Percentiles rank a stretch among this genome's conserved stretches.
phyloP scores from a whole-genome alignment of 345 rosid species.

The Eucalyptus decipiens region DNA sequence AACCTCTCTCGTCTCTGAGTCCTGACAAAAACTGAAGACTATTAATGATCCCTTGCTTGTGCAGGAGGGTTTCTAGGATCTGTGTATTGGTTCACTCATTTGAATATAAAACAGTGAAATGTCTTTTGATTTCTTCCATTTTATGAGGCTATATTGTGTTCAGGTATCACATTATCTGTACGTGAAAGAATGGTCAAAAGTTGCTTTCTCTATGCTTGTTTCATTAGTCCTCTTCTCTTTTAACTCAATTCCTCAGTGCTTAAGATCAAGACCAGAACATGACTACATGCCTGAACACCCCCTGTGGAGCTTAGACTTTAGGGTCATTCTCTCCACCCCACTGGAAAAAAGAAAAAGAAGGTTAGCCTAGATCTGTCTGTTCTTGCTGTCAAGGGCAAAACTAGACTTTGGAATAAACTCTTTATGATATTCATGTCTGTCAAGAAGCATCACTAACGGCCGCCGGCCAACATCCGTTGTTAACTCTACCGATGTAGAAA shows the following conservation, averaged over 20 bases:
- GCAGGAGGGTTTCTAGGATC: background rate
- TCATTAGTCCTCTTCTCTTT: background rate
- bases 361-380: background rate
- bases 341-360: background rate
- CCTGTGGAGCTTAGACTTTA: background rate
- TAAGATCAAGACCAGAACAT: background rate
- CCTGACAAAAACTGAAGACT: background rate
- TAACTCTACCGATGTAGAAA: background rate
- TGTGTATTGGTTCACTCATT: background rate
- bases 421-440: background rate
- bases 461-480: background rate
- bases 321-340: background rate
- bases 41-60: background rate
- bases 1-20: background rate
- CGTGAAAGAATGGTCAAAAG: background rate
- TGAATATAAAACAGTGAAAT: background rate
- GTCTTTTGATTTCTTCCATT: background rate
- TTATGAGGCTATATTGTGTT: background rate
- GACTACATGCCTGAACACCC: background rate
- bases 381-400: background rate
- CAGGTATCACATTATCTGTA: background rate
- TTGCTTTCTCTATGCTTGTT: background rate
- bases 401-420: background rate
- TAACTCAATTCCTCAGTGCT: background rate
- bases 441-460: background rate